phyloP scores from a whole-genome alignment of 2,329 filamentous ascomycete genomes.

The Tolypocladium nubicola region DNA sequence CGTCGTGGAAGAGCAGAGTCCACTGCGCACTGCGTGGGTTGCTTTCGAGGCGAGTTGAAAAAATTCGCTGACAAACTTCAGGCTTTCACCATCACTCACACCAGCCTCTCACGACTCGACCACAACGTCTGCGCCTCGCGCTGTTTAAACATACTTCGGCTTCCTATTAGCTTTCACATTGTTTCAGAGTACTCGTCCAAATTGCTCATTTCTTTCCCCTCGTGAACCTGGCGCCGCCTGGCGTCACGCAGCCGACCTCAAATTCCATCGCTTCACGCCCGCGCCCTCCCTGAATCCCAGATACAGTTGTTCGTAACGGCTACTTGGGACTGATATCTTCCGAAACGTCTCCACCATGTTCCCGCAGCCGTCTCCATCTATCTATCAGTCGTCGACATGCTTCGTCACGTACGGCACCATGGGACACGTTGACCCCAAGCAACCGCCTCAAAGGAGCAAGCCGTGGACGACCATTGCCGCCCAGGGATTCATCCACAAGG shows the following conservation, averaged over 20 bases:
- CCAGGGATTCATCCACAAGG: constrained; percentile 60
- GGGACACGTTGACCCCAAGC: constrained; percentile 58
- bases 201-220: background rate
- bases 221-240: background rate
- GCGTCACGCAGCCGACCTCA: background rate
- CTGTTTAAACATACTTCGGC: background rate
- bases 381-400: constrained; percentile 55
- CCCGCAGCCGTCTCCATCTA: constrained; percentile 29
- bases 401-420: constrained; percentile 61
- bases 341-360: constrained; percentile 26
- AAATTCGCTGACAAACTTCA: background rate
- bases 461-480: constrained; percentile 62
- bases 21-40: background rate
- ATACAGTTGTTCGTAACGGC: background rate
- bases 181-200: background rate
- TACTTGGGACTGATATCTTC: background rate
- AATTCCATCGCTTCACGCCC: background rate
- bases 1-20: background rate
- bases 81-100: background rate
- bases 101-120: background rate
- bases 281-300: background rate
- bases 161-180: background rate
- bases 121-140: background rate
- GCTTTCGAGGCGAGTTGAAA: background rate
- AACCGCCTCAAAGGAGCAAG: constrained; percentile 60